Base-by-base conservation (phyloP, 352 stramenopile species). In the Pythium phragmiticola region DNA sequence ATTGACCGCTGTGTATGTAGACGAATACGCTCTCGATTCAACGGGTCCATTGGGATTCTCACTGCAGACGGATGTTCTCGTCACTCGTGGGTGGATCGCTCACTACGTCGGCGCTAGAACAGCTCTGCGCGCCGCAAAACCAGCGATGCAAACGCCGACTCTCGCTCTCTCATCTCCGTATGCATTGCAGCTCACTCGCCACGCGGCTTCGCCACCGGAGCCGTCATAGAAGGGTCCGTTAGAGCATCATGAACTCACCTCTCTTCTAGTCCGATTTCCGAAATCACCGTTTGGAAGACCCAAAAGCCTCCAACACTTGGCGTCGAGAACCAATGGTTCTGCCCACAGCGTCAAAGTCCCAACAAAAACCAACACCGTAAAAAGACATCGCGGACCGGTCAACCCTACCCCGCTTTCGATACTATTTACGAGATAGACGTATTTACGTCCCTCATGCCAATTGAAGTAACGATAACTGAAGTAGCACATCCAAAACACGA, bases 261-360 rank as follows among this genome's bases (percentile, higher is more conserved):
- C 78, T 91, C 78, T 89, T 89, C 76, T 91, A 88, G 82, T 91
- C 82, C 82, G 80, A 87, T 89, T 91, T 89, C 72, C 84, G 80
- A 89, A 88, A 91, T 88, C 87, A 79, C 72, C 37, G 14, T 17
- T 42, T 63, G 39, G 42, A 12, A n/a, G 42, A 19, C 56, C 28
- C 47, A 30, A 30, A n/a, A 61, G 54, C 56, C 54, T 48, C 16
- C 17, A 45, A 51, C 58, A 71, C 65, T 69, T 69, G 56, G 37
- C 57, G 57, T 46, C 45, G 43, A 66, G 68, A 75, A 75, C 68
- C 68, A 75, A 66, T 75, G 68, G 68, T 75, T 75, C 57, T 42
- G 28, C 55, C 43, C 57, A 42, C 2, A 42, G 37, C 6, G 14
- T 3, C 37, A 42, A 42, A 42, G 37, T 28, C 13, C 41, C 63